A percentile compares a stretch with the other conserved stretches of the same genome.
Conservation (phyloP, 495 filamentous ascomycete species). For the Penicillium malachiteum region DNA sequence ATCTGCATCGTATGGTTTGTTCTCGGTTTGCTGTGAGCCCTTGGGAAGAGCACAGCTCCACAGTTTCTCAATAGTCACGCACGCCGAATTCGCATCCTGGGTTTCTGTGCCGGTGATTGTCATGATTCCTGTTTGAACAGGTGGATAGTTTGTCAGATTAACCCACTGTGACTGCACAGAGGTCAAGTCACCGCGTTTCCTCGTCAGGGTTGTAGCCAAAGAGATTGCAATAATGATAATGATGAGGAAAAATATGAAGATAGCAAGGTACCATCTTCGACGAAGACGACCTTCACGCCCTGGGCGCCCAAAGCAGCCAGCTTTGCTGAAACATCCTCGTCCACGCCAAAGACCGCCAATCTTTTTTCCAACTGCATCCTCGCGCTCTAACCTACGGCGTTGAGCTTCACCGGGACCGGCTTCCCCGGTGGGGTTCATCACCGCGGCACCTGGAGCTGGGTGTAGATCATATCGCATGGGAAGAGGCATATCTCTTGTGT, state of each 20-base stretch:
- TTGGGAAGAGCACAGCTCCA: slow-evolving; percentile 86
- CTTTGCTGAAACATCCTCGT: slow-evolving; percentile 56
- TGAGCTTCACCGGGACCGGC: slow-evolving; percentile 50
- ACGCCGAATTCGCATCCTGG: slow-evolving; percentile 56
- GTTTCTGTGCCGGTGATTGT: slow-evolving; percentile 70
- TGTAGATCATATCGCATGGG: slow-evolving; percentile 27
- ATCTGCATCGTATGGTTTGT: slow-evolving; percentile 57
- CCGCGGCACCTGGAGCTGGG: slow-evolving; percentile 20
- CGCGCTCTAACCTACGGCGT: slow-evolving; percentile 59
- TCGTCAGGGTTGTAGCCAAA: slow-evolving; percentile 59
- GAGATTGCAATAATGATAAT: slow-evolving; percentile 60
- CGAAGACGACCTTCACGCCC: slow-evolving; percentile 63
- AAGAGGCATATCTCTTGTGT: slow-evolving; percentile 13
- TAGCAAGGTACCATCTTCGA: slow-evolving; percentile 58
- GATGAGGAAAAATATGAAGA: slow-evolving; percentile 52
- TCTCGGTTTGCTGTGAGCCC: slow-evolving; percentile 57
- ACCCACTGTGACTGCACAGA: slow-evolving; percentile 63
- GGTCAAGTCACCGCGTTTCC: slow-evolving; percentile 37
- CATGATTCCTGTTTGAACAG: slow-evolving; percentile 77
- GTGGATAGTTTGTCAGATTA: slow-evolving; percentile 81
- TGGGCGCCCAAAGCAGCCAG: slow-evolving; percentile 59
- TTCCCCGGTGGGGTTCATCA: slow-evolving; percentile 28
- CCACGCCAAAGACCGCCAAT: slow-evolving; percentile 60
- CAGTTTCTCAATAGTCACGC: slow-evolving; percentile 64
- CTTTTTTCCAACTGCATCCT: slow-evolving; percentile 56